Conservation (phyloP, 2,329 filamentous ascomycete genomes). For the Xylaria sp. region DNA sequence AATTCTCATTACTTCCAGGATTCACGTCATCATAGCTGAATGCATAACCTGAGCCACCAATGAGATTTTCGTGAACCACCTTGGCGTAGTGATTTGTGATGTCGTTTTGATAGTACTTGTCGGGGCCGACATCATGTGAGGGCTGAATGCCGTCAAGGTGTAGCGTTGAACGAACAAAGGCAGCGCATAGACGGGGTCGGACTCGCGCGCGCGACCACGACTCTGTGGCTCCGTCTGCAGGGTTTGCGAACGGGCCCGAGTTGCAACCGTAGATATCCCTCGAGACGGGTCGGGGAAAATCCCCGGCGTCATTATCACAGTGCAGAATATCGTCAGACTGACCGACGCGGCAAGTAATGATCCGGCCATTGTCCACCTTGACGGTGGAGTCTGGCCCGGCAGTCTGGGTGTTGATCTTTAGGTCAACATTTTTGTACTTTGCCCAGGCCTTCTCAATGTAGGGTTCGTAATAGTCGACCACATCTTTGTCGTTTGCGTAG, state of each 20-base stretch:
- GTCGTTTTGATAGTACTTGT: constrained; percentile 48
- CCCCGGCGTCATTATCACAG: constrained; percentile 47
- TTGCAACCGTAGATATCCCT: constrained; percentile 56
- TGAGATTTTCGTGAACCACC: constrained; percentile 62
- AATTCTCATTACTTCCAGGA: constrained; percentile 54
- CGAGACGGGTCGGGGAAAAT: constrained; percentile 48
- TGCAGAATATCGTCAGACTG: constrained; percentile 38
- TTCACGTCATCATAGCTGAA: constrained; percentile 72
- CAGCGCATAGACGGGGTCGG: constrained; percentile 53
- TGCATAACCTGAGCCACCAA: constrained; percentile 64
- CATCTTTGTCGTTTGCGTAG: constrained; percentile 21
- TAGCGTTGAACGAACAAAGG: constrained; percentile 52
- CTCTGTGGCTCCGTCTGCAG: constrained; percentile 37
- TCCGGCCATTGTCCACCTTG: constrained; percentile 18
- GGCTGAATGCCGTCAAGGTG: constrained; percentile 52
- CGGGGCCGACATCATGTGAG: constrained; percentile 34
- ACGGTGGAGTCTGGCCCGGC: constrained; percentile 14
- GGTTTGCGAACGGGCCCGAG: constrained; percentile 49
- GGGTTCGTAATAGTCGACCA: constrained; percentile 46
- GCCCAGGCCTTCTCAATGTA: constrained; percentile 52
- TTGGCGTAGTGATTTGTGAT: constrained; percentile 60
- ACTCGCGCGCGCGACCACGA: constrained; percentile 45
- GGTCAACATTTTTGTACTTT: constrained; percentile 42
- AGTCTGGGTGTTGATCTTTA: constrained; percentile 50
- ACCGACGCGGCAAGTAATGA: constrained; percentile 45